Conservation (phyloP, 805 yeast species). For the Komagataella phaffii region DNA sequence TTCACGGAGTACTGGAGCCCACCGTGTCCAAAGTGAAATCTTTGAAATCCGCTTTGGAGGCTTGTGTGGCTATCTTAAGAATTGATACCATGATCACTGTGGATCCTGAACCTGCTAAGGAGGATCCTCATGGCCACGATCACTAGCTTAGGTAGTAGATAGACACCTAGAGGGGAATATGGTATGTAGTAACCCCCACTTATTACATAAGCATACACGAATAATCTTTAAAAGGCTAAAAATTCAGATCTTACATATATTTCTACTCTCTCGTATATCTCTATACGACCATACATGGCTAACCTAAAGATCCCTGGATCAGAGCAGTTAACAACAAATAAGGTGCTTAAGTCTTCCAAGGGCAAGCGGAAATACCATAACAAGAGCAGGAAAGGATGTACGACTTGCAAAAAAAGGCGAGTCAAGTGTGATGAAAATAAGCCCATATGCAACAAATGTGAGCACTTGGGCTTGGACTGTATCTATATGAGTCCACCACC, state of each 20-base stretch:
- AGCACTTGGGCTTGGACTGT: slow-evolving; percentile 68
- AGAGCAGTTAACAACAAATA: neutral
- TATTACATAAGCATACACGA: slow-evolving; percentile 1
- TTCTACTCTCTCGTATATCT: neutral
- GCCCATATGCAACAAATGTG: slow-evolving; percentile 72
- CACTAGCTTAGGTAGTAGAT: neutral
- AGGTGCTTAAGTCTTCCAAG: slow-evolving; percentile 19
- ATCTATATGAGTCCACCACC: slow-evolving; percentile 25
- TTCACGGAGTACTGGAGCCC: slow-evolving; percentile 89
- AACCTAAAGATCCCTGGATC: neutral
- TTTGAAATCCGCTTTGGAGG: slow-evolving; percentile 91
- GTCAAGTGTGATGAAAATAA: slow-evolving; percentile 87
- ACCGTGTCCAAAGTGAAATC: slow-evolving; percentile 87
- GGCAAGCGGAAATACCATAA: slow-evolving; percentile 82
- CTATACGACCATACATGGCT: neutral
- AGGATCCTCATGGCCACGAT: slow-evolving; percentile 80
- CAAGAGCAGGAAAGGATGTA: slow-evolving; percentile 81
- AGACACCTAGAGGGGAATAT: neutral
- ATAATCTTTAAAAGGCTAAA: slow-evolving; percentile 1
- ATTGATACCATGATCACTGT: slow-evolving; percentile 97
- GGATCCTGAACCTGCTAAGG: slow-evolving; percentile 87
- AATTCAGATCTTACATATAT: neutral
- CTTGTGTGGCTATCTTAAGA: slow-evolving; percentile 93
- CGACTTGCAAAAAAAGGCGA: slow-evolving; percentile 76
- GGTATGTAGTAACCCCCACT: neutral